A percentile compares a stretch with the other conserved stretches of the same genome.
These are phyloP conservation scores for Inonotus hispidus DNA, from an alignment of 1,284 basidiomycete species.

Conservation along the genomic window DNA sequence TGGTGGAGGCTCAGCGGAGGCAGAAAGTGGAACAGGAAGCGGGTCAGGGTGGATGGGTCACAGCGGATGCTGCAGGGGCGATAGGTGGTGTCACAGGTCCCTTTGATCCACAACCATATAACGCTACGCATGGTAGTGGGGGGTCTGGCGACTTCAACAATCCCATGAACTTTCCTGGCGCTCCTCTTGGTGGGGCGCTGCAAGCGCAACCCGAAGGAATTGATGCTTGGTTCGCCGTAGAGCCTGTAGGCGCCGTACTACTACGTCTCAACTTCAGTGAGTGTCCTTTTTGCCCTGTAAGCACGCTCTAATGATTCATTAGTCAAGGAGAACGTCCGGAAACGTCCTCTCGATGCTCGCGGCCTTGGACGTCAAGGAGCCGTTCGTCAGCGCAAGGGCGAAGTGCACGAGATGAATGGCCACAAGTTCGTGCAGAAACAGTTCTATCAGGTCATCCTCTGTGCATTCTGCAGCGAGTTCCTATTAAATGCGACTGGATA, in stretches of 20 bases:
- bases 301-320: conserved; percentile 21
- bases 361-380: conserved; percentile 98
- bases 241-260: conserved; percentile 92
- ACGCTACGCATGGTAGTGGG: conserved; percentile 19
- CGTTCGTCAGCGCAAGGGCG: conserved; percentile 95
- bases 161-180: conserved; percentile 11
- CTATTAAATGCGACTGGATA: conserved; percentile 95
- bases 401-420: conserved; percentile 99
- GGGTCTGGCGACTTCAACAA: conserved; percentile 21
- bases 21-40: conserved; percentile 88
- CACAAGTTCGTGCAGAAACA: conserved; percentile 97
- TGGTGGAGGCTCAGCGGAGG: conserved; percentile 90
- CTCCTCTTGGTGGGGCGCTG: conserved; percentile 17
- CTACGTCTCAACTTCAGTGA: conserved; percentile 86
- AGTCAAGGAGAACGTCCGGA: conserved; percentile 97
- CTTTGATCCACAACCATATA: conserved; percentile 15
- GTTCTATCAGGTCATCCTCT: conserved; percentile 98
- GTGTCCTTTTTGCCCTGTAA: conserved; percentile 29
- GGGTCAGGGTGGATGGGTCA: conserved; percentile 90
- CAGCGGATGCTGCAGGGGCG: conserved; percentile 57
- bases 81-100: conserved; percentile 4
- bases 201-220: conserved; percentile 68
- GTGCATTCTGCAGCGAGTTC: conserved; percentile 97
- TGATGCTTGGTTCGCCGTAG: conserved; percentile 96
- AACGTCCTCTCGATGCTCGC: conserved; percentile 86